phyloP scores from a whole-genome alignment of 2,329 filamentous ascomycete species.

The Fonsecaea pedrosoi region DNA sequence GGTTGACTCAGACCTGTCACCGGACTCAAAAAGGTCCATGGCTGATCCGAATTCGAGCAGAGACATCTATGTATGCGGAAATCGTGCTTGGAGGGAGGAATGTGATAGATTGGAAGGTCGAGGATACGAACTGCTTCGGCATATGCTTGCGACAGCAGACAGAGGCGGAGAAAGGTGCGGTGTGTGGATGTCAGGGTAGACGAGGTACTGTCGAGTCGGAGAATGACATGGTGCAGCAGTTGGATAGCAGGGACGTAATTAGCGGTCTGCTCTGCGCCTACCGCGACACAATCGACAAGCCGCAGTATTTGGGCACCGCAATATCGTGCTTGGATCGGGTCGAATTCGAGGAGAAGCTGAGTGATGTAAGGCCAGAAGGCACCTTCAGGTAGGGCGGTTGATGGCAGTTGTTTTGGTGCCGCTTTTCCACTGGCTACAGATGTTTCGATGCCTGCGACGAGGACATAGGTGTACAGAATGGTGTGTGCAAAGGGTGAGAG shows the following conservation, averaged over 20 bases:
- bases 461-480: conserved; percentile 64
- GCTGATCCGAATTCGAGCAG: conserved; percentile 44
- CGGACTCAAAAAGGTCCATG: conserved; percentile 46
- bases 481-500: conserved; percentile 65
- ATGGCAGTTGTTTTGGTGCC: conserved; percentile 43
- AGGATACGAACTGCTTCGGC: conserved; percentile 50
- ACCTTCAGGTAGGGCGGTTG: conserved; percentile 53
- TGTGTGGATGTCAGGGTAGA: conserved; percentile 54
- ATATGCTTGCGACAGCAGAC: conserved; percentile 52
- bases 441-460: conserved; percentile 58
- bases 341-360: conserved; percentile 62
- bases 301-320: conserved; percentile 49
- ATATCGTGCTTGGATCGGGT: conserved; percentile 54
- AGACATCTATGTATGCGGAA: conserved; percentile 38
- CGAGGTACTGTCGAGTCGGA: conserved; percentile 52
- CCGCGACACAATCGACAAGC: conserved; percentile 46
- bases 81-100: conserved; percentile 45
- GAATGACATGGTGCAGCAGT: conserved; percentile 52
- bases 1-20: conserved; percentile 49
- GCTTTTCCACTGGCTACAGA: conserved; percentile 45
- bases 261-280: conserved; percentile 45
- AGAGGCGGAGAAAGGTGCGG: conserved; percentile 50
- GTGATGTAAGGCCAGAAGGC: conserved; percentile 58
- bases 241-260: conserved; percentile 49
- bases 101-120: conserved; percentile 51